phyloP scores from a whole-genome alignment of 352 stramenopile genomes.

The Globisporangium cystogenes region DNA sequence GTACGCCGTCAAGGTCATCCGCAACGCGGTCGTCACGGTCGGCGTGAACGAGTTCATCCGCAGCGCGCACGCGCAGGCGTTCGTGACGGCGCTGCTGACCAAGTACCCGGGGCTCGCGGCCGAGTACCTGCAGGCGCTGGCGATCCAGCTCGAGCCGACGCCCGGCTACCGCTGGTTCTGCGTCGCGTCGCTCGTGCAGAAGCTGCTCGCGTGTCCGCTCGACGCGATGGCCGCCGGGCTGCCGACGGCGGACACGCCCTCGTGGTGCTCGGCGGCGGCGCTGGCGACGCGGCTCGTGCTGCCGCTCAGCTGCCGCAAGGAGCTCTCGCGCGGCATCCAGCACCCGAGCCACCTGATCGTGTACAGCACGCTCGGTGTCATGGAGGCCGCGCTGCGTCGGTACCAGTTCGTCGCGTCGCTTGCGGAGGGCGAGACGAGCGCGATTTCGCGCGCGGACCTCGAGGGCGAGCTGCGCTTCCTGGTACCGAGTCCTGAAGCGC shows the following conservation, averaged over 20 bases:
- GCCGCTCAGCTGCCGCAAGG: constrained; percentile 67
- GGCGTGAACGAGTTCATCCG: constrained; percentile 58
- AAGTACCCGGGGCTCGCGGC: constrained; percentile 58
- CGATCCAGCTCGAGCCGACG: constrained; percentile 68
- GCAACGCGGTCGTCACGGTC: constrained; percentile 54
- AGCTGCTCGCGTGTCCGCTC: constrained; percentile 49
- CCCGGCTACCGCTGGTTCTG: constrained; percentile 77
- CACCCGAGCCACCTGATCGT: constrained; percentile 71
- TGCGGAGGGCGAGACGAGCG: constrained; percentile 5
- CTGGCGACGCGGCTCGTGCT: constrained; percentile 60
- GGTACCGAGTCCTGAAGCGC: constrained; percentile 66
- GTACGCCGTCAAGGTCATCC: constrained; percentile 59
- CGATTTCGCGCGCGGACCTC: constrained; percentile 24
- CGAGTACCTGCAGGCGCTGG: constrained; percentile 51
- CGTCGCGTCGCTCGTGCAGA: constrained; percentile 62
- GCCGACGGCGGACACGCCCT: constrained; percentile 8
- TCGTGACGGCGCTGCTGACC: constrained; percentile 51
- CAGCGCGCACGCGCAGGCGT: constrained; percentile 36
- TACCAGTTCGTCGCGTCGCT: constrained; percentile 38
- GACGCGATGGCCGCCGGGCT: constrained; percentile 26
- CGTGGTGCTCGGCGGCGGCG: constrained; percentile 41
- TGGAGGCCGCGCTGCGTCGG: constrained; percentile 52
- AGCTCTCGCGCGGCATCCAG: constrained; percentile 77
- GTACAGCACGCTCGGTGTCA: constrained; percentile 62
- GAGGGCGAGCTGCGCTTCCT: constrained; percentile 64